Conservation (phyloP, 257 asterid genomes). For the Avicennia marina region DNA sequence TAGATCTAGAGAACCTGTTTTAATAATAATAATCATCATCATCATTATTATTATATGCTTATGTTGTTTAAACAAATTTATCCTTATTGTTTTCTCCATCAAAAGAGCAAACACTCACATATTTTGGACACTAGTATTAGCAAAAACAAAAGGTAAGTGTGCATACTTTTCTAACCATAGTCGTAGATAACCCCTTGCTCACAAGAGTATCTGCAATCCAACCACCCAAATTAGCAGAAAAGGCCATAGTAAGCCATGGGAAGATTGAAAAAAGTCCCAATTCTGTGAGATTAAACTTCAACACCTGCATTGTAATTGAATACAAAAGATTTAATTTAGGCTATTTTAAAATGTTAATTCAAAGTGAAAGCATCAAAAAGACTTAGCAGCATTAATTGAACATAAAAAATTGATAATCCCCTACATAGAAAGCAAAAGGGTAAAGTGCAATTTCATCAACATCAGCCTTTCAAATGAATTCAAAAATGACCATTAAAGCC, state of each 20-base stretch:
- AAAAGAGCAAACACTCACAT: not conserved
- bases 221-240: constrained; percentile 85
- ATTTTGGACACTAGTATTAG: not conserved
- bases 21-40: no score
- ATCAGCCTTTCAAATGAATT: no score
- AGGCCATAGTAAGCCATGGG: constrained; percentile 93
- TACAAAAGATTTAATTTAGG: constrained; percentile 10
- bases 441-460: no score
- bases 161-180: constrained; percentile 72
- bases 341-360: not conserved
- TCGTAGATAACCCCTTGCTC: constrained; percentile 77
- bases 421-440: no score
- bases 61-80: constrained; percentile 1
- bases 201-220: constrained; percentile 91
- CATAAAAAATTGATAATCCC: no score
- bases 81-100: not conserved
- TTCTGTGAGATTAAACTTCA: constrained; percentile 81
- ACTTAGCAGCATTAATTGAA: not conserved
- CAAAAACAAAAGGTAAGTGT: not conserved
- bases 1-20: no score
- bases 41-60: no score
- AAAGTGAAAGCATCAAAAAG: not conserved
- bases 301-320: constrained; percentile 46
- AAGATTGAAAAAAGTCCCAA: constrained; percentile 69
- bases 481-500: no score